Evolutionary conservation across 1,284 basidiomycete genomes (phyloP).

Genomic region (Cryptococcus sp.): DNA sequence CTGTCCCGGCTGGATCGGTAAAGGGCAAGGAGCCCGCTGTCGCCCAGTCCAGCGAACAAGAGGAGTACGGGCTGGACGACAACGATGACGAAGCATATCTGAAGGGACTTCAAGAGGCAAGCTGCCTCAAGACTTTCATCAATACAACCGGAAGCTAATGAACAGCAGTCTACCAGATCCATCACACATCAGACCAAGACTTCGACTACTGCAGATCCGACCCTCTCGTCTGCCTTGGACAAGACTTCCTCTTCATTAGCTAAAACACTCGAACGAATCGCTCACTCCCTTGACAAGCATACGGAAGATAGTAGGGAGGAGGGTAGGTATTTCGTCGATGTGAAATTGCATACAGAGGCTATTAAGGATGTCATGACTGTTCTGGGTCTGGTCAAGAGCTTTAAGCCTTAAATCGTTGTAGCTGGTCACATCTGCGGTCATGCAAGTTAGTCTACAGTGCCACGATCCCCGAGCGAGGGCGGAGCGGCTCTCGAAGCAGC

Average conservation of each 20-base stretch:
- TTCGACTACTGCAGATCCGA: neutral
- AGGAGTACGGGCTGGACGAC: neutral
- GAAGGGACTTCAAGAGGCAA: too few relatives aligned
- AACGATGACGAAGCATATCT: neutral
- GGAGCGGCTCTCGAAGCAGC: too few relatives aligned
- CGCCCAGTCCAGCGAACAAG: too few relatives aligned
- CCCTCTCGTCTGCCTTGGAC: conserved; percentile 4
- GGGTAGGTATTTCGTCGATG: conserved; percentile 31
- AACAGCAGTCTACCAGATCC: too few relatives aligned
- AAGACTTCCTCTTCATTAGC: conserved; percentile 9
- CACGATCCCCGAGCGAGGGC: too few relatives aligned
- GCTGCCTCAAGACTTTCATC: too few relatives aligned
- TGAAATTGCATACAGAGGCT: conserved; percentile 39
- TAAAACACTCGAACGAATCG: conserved; percentile 10
- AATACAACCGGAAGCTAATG: too few relatives aligned
- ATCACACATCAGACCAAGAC: too few relatives aligned
- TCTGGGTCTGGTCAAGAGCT: conserved; percentile 14
- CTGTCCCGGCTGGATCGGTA: conserved; percentile 8
- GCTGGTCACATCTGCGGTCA: too few relatives aligned
- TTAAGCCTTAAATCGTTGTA: neutral
- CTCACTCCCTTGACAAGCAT: conserved; percentile 20
- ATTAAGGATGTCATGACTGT: conserved; percentile 35
- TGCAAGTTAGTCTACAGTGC: too few relatives aligned
- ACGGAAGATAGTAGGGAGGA: conserved; percentile 5
- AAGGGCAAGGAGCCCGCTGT: too few relatives aligned